phyloP scores from a whole-genome alignment of 257 asterid species.

The Apocynum venetum region DNA sequence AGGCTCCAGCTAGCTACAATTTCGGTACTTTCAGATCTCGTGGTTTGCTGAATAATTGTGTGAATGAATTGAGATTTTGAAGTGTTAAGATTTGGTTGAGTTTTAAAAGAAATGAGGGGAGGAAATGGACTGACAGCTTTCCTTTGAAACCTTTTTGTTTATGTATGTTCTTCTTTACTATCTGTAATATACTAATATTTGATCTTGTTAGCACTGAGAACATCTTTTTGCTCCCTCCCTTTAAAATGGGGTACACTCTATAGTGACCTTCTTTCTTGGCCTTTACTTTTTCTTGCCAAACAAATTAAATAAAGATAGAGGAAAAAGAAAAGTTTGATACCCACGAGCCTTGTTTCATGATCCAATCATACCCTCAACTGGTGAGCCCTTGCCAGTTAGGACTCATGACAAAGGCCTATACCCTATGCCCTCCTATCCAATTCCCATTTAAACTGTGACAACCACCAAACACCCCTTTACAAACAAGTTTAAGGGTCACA shows the following conservation, averaged over 20 bases:
- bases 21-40: conserved; percentile 22
- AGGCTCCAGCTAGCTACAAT: neutral
- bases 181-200: neutral
- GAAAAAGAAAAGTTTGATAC: conserved; percentile 42
- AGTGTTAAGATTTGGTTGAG: conserved; percentile 13
- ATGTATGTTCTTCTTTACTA: conserved; percentile 26
- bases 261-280: conserved; percentile 35
- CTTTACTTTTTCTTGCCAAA: conserved; percentile 57
- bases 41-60: conserved; percentile 2
- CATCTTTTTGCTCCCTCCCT: conserved; percentile 31
- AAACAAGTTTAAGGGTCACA: neutral
- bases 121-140: conserved; percentile 33
- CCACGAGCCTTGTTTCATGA: conserved; percentile 74
- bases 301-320: conserved; percentile 32
- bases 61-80: conserved; percentile 17
- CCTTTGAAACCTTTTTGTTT: conserved; percentile 29
- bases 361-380: conserved; percentile 56
- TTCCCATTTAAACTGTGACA: conserved; percentile 26
- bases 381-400: conserved; percentile 60
- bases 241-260: conserved; percentile 34
- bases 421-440: conserved; percentile 11
- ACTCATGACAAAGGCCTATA: conserved; percentile 12
- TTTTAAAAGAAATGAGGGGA: conserved; percentile 16
- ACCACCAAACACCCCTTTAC: conserved; percentile 22
- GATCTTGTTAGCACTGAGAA: neutral